Conservation (phyloP, 2,329 filamentous ascomycete genomes). For the Alternaria sp. region DNA sequence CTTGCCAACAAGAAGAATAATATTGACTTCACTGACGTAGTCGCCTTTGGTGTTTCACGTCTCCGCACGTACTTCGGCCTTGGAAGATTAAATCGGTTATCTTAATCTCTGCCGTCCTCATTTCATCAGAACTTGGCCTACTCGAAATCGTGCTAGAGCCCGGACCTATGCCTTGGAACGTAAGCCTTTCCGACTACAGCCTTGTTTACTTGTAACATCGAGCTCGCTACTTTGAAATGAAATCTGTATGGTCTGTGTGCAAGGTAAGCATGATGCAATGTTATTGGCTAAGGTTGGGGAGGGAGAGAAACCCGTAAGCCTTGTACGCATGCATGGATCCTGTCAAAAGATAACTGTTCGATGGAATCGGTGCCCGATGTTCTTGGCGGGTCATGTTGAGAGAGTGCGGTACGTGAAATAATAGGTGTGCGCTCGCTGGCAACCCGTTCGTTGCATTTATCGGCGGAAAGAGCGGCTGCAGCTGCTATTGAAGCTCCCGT, state of each 20-base stretch:
- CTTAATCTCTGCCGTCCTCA: conserved; percentile 12
- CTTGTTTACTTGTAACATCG: conserved; percentile 5
- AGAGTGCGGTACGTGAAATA: neutral
- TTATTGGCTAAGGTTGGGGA: neutral
- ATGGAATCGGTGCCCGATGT: conserved; percentile 1
- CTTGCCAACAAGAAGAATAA: conserved; percentile 8
- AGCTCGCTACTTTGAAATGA: neutral
- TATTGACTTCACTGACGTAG: conserved; percentile 2
- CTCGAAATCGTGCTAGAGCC: neutral
- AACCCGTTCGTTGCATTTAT: neutral
- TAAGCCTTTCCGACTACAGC: neutral
- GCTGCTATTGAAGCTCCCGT: neutral
- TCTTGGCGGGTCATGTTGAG: neutral
- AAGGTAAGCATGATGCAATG: conserved; percentile 1
- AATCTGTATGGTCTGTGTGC: neutral
- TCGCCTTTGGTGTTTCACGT: conserved; percentile 6
- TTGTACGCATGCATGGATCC: neutral
- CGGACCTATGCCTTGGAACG: neutral
- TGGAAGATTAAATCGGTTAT: conserved; percentile 12
- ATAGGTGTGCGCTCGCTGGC: neutral
- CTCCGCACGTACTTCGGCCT: conserved; percentile 17
- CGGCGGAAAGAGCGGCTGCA: neutral
- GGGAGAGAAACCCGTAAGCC: neutral
- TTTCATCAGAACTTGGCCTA: neutral
- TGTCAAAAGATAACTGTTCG: neutral